Percentiles rank a stretch among this genome's conserved stretches.
Conservation (phyloP, 2,329 filamentous ascomycete species). For the Juglanconis sp. region DNA sequence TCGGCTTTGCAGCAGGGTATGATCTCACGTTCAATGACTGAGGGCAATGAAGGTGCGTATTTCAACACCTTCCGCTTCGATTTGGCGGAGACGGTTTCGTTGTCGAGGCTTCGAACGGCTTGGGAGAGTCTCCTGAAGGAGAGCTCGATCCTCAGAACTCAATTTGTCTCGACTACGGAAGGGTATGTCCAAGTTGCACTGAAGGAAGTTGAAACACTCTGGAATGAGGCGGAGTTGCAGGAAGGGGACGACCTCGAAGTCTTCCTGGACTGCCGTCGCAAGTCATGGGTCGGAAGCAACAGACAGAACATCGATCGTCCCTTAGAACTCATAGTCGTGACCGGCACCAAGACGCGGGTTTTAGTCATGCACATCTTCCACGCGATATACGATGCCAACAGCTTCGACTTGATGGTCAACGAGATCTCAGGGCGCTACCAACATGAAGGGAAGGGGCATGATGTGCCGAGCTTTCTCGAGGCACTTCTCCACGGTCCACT, state of each 20-base stretch:
- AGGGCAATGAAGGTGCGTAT: slow-evolving; percentile 59
- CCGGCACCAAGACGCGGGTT: slow-evolving; percentile 24
- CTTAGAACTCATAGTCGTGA: slow-evolving; percentile 46
- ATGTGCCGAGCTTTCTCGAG: slow-evolving; percentile 60
- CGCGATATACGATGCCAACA: slow-evolving; percentile 81
- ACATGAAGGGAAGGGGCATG: slow-evolving; percentile 17
- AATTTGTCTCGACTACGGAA: slow-evolving; percentile 69
- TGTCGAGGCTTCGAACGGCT: slow-evolving; percentile 47
- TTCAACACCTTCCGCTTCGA: slow-evolving; percentile 71
- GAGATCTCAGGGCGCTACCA: slow-evolving; percentile 41
- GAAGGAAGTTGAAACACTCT: slow-evolving; percentile 39
- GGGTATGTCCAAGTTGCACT: slow-evolving; percentile 74
- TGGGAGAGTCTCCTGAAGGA: slow-evolving; percentile 53
- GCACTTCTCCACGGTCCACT: slow-evolving; percentile 70
- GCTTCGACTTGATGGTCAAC: slow-evolving; percentile 65
- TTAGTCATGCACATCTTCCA: slow-evolving; percentile 76
- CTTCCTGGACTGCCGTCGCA: slow-evolving; percentile 34
- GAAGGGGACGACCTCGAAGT: slow-evolving; percentile 29
- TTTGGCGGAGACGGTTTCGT: slow-evolving; percentile 43
- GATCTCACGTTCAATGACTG: slow-evolving; percentile 63
- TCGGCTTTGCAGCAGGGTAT: slow-evolving; percentile 86
- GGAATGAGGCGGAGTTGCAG: slow-evolving; percentile 36
- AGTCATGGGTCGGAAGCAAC: slow-evolving; percentile 55
- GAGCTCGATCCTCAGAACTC: slow-evolving; percentile 67
- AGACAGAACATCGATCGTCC: slow-evolving; percentile 45